phyloP scores from a whole-genome alignment of 1,284 basidiomycete species.

The Papiliotrema laurentii region DNA sequence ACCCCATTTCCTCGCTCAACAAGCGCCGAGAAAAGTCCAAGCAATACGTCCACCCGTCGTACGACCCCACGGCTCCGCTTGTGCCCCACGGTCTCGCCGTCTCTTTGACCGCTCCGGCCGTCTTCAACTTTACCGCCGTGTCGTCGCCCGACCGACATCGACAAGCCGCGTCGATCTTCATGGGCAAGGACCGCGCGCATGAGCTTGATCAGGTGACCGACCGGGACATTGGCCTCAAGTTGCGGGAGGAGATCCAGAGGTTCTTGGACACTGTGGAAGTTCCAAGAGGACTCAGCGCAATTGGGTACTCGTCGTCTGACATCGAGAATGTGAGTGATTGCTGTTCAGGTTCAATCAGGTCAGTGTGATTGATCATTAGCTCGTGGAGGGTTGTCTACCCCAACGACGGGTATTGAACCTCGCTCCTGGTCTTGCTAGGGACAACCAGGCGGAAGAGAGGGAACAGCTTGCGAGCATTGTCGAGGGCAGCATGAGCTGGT shows the following conservation, averaged over 20 bases:
- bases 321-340: slow-evolving; percentile 23
- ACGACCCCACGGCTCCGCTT: slow-evolving; percentile 74
- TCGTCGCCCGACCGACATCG: slow-evolving; percentile 87
- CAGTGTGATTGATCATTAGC: slow-evolving; percentile 4
- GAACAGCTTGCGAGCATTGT: slow-evolving; percentile 73
- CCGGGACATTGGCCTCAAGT: slow-evolving; percentile 69
- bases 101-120: slow-evolving; percentile 79
- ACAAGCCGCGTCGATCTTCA: slow-evolving; percentile 81
- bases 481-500: slow-evolving; percentile 40
- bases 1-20: slow-evolving; percentile 80
- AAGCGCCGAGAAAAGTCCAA: slow-evolving; percentile 85
- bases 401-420: slow-evolving; percentile 45
- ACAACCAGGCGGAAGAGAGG: slow-evolving; percentile 70
- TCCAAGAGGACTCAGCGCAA: slow-evolving; percentile 77
- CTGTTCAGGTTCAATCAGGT: background rate
- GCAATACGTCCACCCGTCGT: slow-evolving; percentile 67
- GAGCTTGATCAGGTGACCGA: slow-evolving; percentile 73
- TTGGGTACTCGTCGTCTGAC: slow-evolving; percentile 63
- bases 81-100: slow-evolving; percentile 89
- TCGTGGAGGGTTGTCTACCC: slow-evolving; percentile 44
- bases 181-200: slow-evolving; percentile 60
- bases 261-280: slow-evolving; percentile 83
- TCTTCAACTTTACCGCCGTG: slow-evolving; percentile 90
- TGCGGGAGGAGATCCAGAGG: slow-evolving; percentile 83
- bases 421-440: slow-evolving; percentile 50